Evolutionary conservation across 768 basidiomycete genomes (phyloP).

Genomic region (Trametes cinnabarina): DNA sequence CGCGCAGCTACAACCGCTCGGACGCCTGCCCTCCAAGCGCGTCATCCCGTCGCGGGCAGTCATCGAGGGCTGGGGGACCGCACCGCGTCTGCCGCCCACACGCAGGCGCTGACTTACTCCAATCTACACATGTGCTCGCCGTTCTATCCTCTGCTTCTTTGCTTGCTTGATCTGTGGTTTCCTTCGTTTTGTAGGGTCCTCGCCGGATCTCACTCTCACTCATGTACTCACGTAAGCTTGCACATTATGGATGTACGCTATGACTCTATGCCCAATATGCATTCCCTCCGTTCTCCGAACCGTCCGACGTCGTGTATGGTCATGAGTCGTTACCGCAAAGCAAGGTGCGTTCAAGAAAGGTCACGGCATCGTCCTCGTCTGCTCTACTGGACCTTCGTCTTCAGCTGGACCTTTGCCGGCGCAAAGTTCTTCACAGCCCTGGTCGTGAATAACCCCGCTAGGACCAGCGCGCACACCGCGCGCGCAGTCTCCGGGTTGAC

Average conservation of each 20-base stretch:
- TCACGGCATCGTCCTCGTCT: neutral
- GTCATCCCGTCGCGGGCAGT: neutral
- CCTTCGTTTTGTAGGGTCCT: neutral
- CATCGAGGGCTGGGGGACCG: neutral
- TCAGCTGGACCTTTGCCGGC: slow-evolving; percentile 12
- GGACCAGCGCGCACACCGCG: slow-evolving; percentile 66
- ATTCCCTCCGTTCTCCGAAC: neutral
- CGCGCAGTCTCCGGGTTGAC: slow-evolving; percentile 65
- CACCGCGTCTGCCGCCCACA: too few relatives aligned
- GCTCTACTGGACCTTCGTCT: slow-evolving; percentile 22
- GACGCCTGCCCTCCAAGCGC: neutral
- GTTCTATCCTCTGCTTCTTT: too few relatives aligned
- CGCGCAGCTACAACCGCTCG: neutral
- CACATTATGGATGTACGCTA: neutral
- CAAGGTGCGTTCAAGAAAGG: neutral
- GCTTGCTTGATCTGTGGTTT: too few relatives aligned
- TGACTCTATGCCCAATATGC: neutral
- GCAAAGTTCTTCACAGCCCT: slow-evolving; percentile 68
- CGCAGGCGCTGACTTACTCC: too few relatives aligned
- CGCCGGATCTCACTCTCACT: neutral
- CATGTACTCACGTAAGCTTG: neutral
- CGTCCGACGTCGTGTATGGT: neutral
- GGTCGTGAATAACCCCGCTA: slow-evolving; percentile 58
- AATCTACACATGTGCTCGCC: too few relatives aligned
- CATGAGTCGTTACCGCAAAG: neutral